These are phyloP conservation scores for Neohortaea acidophila DNA, from an alignment of 495 filamentous ascomycete genomes.

Conservation along the genomic window DNA sequence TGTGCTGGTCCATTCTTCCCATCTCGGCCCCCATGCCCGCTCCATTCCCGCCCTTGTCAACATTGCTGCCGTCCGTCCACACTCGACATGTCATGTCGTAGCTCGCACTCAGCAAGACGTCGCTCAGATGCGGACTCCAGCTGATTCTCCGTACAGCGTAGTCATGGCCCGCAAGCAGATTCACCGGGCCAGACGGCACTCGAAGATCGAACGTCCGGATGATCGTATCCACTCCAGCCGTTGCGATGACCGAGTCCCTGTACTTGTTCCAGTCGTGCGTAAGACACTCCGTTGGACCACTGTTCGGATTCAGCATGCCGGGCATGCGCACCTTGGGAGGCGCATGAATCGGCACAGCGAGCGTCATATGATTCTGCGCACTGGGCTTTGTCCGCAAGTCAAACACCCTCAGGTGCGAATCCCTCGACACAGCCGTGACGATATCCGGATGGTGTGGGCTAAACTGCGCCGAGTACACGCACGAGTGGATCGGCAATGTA, in stretches of 20 bases:
- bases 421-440: conserved; percentile 66
- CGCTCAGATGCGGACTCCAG: conserved; percentile 83
- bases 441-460: conserved; percentile 63
- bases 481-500: conserved; percentile 76
- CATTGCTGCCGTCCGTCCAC: conserved; percentile 65
- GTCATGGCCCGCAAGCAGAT: conserved; percentile 65
- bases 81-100: conserved; percentile 96
- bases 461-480: conserved; percentile 78
- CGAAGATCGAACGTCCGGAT: conserved; percentile 85
- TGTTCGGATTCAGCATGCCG: conserved; percentile 28
- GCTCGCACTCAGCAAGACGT: conserved; percentile 71
- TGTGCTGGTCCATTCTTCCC: conserved; percentile 79
- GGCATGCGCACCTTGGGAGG: conserved; percentile 29
- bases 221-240: conserved; percentile 73
- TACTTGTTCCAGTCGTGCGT: conserved; percentile 99
- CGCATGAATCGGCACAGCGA: conserved; percentile 63
- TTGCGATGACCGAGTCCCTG: conserved; percentile 62
- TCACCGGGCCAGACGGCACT: conserved; percentile 53
- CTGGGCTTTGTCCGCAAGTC: conserved; percentile 71
- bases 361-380: conserved; percentile 65
- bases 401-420: conserved; percentile 75
- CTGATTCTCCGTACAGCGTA: conserved; percentile 73
- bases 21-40: conserved; percentile 48
- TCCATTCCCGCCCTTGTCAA: conserved; percentile 26
- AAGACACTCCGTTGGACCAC: conserved; percentile 58